Base-by-base conservation (phyloP, 106 monocot genomes). In the Phalaenopsis aphrodite region DNA sequence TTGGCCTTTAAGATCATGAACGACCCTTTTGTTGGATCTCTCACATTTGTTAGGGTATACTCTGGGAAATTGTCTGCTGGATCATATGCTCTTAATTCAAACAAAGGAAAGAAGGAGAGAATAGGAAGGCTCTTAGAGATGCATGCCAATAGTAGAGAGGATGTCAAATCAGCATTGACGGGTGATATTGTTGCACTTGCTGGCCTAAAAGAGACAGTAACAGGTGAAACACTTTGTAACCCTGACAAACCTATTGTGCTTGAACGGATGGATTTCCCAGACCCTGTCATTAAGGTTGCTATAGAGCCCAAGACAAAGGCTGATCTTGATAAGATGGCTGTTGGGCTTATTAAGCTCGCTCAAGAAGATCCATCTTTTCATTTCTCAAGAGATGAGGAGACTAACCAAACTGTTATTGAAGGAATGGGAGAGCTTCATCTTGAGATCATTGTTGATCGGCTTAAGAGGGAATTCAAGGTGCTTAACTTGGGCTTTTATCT, bases 381-480 rank as follows among this genome's bases (percentile, higher is more conserved):
- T 83, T 99, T 99, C 72, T 99, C 98, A 19, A 88, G 98, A 87
- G 94, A 99, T 79, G 98, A 94, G 83, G 98, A 99, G 77, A 93
- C 86, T 64, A 99, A 94, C 88, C 98, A 99, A 81, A 99, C 98
- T 82, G 92, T 99, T 55, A 99, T 99, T 82, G 98, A 99, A 93
- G 98, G 98, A 75, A 99, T 99, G 98, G 98, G 98, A 42, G 98
- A 99, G 79, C 89, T 99, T 48, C 98, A 99, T 79, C 94, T 99
- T 77, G 98, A 99, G 66, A 99, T 99, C 82, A 99, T 99, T 74
- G 98, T 99, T 41, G 98, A 99, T 75, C 78, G 98, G 55, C 77
- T 99, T 45, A 99, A 99, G 77, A 87, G 98, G 52, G 98, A 99
- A 78, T 94, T 85, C 83, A 99, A 94, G 94, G 97, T 94, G 39